These are phyloP conservation scores for Aspergillus nomiae DNA, from an alignment of 2,329 filamentous ascomycete genomes.

Conservation along the genomic window DNA sequence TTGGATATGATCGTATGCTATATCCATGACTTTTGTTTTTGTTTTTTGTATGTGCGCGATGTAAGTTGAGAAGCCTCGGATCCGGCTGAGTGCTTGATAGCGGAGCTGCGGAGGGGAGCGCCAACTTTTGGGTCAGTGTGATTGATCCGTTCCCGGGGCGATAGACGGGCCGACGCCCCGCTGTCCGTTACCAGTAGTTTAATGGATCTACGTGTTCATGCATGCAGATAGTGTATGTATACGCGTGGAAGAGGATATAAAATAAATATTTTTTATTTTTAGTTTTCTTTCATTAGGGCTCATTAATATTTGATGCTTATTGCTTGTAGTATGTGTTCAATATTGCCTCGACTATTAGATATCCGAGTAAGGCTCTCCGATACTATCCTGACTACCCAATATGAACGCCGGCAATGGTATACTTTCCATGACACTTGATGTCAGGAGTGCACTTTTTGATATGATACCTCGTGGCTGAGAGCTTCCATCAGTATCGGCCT, in stretches of 20 bases:
- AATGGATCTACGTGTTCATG: background rate
- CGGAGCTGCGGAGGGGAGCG: background rate
- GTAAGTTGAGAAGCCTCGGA: slow-evolving; percentile 9
- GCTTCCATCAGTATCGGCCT: slow-evolving; percentile 12
- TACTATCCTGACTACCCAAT: slow-evolving; percentile 41
- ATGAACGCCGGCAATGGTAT: slow-evolving; percentile 42
- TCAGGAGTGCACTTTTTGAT: slow-evolving; percentile 39
- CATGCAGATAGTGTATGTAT: background rate
- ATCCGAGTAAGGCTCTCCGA: slow-evolving; percentile 40
- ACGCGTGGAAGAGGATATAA: background rate
- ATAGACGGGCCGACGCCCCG: slow-evolving; percentile 35
- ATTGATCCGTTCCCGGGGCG: slow-evolving; percentile 21
- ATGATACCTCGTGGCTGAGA: slow-evolving; percentile 27
- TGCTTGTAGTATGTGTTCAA: background rate
- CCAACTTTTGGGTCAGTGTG: background rate
- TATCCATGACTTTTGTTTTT: slow-evolving; percentile 68
- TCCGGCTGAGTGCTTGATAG: slow-evolving; percentile 18
- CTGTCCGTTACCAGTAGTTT: background rate
- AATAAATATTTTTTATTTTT: background rate
- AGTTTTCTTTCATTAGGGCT: background rate
- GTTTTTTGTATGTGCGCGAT: slow-evolving; percentile 5
- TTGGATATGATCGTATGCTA: slow-evolving; percentile 95
- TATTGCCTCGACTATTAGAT: slow-evolving; percentile 2
- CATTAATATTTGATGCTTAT: background rate
- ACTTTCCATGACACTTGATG: slow-evolving; percentile 48